Conservation (phyloP, 768 basidiomycete species). For the Phlebiopsis gigantea region DNA sequence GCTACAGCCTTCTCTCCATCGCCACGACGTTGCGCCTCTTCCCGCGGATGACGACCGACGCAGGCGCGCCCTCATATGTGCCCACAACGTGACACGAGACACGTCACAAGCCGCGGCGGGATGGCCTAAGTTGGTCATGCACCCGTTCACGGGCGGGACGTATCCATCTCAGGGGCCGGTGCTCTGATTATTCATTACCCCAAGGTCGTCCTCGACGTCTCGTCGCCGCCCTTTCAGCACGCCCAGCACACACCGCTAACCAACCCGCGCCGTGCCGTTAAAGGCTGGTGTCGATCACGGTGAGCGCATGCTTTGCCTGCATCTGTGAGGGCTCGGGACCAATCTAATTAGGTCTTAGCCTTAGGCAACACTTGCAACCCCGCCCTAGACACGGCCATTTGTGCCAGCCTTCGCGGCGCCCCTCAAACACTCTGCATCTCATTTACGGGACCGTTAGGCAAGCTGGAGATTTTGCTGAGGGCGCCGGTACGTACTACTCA, state of each 20-base stretch:
- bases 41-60: background rate
- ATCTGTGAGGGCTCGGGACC: background rate
- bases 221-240: too few relatives aligned
- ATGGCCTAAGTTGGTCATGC: background rate
- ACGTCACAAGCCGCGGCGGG: background rate
- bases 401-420: background rate
- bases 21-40: background rate
- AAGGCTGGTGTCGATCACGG: background rate
- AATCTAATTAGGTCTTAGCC: background rate
- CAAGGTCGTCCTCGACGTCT: too few relatives aligned
- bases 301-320: background rate
- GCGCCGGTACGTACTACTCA: background rate
- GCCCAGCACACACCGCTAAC: too few relatives aligned
- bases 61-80: background rate
- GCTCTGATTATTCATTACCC: background rate
- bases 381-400: background rate
- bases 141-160: background rate
- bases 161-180: background rate
- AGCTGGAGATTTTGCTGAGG: background rate
- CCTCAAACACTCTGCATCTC: background rate
- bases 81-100: background rate
- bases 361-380: background rate
- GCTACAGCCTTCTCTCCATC: background rate
- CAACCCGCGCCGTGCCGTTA: background rate
- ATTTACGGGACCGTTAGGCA: background rate